These are phyloP conservation scores for Septoria linicola DNA, from an alignment of 2,329 filamentous ascomycete genomes.

Conservation along the genomic window DNA sequence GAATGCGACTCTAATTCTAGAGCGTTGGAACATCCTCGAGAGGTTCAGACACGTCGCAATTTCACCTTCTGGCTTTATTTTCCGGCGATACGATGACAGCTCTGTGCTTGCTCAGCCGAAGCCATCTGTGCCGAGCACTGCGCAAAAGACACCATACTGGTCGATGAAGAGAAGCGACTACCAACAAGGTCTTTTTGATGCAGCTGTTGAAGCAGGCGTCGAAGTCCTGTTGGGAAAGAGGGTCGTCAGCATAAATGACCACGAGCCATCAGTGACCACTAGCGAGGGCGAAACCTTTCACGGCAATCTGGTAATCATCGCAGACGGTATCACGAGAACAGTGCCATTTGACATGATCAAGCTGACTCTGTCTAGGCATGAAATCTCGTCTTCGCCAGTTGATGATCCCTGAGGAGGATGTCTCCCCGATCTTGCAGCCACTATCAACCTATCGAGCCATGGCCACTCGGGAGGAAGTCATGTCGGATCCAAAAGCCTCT, in stretches of 20 bases:
- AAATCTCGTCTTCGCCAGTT: slow-evolving; percentile 11
- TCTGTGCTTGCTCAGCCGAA: slow-evolving; percentile 1
- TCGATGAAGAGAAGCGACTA: slow-evolving; percentile 11
- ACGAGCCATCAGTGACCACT: slow-evolving; percentile 4
- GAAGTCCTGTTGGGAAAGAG: slow-evolving; percentile 3
- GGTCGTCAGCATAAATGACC: not conserved
- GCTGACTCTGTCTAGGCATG: slow-evolving; percentile 6
- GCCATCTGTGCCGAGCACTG: not conserved
- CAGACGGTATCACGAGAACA: slow-evolving; percentile 7
- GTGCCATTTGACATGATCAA: not conserved
- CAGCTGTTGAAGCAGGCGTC: slow-evolving; percentile 2
- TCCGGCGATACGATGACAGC: slow-evolving; percentile 8
- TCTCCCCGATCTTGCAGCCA: slow-evolving; percentile 9
- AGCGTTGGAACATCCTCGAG: slow-evolving; percentile 9
- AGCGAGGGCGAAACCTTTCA: slow-evolving; percentile 2
- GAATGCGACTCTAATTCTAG: slow-evolving; percentile 7
- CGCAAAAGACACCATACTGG: slow-evolving; percentile 2
- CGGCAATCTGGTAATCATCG: slow-evolving; percentile 6
- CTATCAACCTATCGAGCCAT: slow-evolving; percentile 9
- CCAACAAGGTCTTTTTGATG: slow-evolving; percentile 9
- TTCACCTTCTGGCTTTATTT: slow-evolving; percentile 6
- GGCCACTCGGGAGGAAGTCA: slow-evolving; percentile 3
- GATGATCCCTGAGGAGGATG: slow-evolving; percentile 3
- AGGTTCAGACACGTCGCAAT: slow-evolving; percentile 3
- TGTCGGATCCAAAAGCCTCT: slow-evolving; percentile 1